Evolutionary conservation across 495 filamentous ascomycete genomes (phyloP), one percentile per base, ranked within the genome.

Genomic region (Geoglossum glabrum): DNA sequence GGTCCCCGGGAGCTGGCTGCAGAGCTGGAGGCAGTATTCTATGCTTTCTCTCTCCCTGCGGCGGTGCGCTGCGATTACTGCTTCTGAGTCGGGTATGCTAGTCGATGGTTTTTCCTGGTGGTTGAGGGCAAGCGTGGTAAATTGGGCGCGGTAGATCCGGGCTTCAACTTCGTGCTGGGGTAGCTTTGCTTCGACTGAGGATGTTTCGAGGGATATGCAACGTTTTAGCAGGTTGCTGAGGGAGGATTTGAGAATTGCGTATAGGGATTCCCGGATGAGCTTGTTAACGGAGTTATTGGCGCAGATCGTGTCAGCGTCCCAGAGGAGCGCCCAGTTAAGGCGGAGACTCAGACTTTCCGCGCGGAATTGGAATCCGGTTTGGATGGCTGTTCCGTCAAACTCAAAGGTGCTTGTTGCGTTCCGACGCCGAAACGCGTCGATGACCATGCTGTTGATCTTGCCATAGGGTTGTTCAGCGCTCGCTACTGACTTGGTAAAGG

Each of bases 381-480:
- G 76, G 27, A 80, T 68, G 40, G 66, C 56, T 33, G 55, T 61
- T 26, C 70, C 67, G 26, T 75, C 70, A 28, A 70, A 25, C 63
- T 55, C 59, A 81, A 75, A 11, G 65, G 61, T 34, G 66, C 71
- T 68, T 36, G 31, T 55, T 8, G 51, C 51, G 19, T 55, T 45
- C 5, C 56, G 59, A 7, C 71, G 69, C 17, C 70, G 65, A 25
- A 70, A 70, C 4, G 73, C 73, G 45, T 76, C 70, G 55, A 74
- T 64, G 27, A 81, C 76, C 59, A 80, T 66, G 55, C 72, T 65
- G 21, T 72, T 71, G 9, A 86, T 77, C 15, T 72, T 70, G 43
- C 73, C 70, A 57, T 80, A 80, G 0, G 81, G 81, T 57, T 85
- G 79, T 66, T 85, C 82, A 50, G 76, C 70, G n/a, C n/a, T n/a